Conservation (phyloP, 2,329 filamentous ascomycete genomes). For the Clonostachys rhizophaga region DNA sequence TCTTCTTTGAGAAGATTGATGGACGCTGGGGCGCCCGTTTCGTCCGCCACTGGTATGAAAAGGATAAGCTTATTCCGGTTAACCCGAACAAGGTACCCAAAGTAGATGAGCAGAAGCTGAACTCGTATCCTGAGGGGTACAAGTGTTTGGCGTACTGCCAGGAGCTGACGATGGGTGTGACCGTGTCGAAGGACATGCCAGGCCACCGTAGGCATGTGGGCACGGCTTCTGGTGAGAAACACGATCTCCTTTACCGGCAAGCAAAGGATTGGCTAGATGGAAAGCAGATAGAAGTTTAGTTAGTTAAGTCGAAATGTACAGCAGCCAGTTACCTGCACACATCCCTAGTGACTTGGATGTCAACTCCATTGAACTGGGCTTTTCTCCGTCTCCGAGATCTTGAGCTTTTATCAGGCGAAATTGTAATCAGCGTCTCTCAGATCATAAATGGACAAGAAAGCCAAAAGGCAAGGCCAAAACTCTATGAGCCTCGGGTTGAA, state of each 20-base stretch:
- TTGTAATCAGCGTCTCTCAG: too few relatives aligned
- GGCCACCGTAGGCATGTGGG: conserved; percentile 27
- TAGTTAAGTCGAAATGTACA: neutral
- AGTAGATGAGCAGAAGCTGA: conserved; percentile 30
- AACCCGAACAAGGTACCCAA: conserved; percentile 32
- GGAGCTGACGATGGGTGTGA: conserved; percentile 37
- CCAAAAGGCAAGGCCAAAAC: too few relatives aligned
- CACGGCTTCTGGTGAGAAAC: conserved; percentile 24
- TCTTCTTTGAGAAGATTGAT: conserved; percentile 35
- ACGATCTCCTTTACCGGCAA: conserved; percentile 37
- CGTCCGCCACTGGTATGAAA: conserved; percentile 45
- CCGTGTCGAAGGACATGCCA: conserved; percentile 36
- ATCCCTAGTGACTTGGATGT: too few relatives aligned
- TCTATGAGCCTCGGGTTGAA: too few relatives aligned
- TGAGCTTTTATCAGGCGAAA: too few relatives aligned
- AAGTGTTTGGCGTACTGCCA: conserved; percentile 38
- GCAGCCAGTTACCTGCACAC: too few relatives aligned
- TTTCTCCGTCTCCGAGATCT: too few relatives aligned
- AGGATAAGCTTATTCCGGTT: conserved; percentile 42
- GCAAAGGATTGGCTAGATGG: conserved; percentile 38
- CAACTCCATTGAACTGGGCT: too few relatives aligned
- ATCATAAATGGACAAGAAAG: too few relatives aligned
- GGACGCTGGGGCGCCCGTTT: conserved; percentile 33
- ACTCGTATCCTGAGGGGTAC: conserved; percentile 35
- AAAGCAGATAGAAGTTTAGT: conserved; percentile 17